A percentile compares a stretch with the other conserved stretches of the same genome.
phyloP scores from a whole-genome alignment of 2,329 filamentous ascomycete genomes.

The Coleophoma crateriformis region DNA sequence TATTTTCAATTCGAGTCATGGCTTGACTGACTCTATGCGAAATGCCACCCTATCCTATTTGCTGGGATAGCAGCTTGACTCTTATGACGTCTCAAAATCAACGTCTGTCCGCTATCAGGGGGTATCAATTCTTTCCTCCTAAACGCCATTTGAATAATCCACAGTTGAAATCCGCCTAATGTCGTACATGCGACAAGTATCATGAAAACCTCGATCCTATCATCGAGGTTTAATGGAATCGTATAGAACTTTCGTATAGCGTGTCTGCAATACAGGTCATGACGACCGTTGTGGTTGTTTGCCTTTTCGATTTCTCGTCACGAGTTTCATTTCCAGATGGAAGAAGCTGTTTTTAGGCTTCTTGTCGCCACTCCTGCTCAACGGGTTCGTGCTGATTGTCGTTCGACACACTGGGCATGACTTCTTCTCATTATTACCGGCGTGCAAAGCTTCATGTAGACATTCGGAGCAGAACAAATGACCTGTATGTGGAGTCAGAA shows the following conservation, averaged over 20 bases:
- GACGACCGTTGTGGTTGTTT: constrained; percentile 31
- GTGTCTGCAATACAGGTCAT: no score
- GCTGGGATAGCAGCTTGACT: no score
- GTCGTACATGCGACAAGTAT: no score
- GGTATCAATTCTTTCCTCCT: not conserved
- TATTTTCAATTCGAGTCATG: no score
- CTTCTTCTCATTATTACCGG: constrained; percentile 44
- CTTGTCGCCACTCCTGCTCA: constrained; percentile 34
- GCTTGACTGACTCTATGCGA: no score
- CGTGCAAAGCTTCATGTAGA: constrained; percentile 53
- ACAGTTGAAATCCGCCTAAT: not conserved
- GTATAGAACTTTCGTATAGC: no score
- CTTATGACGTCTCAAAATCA: no score
- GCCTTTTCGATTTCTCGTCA: constrained; percentile 49
- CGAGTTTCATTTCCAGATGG: constrained; percentile 56
- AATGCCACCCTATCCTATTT: not conserved
- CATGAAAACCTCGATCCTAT: no score
- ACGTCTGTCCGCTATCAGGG: no score
- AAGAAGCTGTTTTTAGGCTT: constrained; percentile 42
- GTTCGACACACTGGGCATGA: constrained; percentile 61
- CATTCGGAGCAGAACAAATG: constrained; percentile 61
- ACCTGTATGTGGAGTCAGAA: constrained; percentile 33
- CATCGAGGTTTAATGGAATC: no score
- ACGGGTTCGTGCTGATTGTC: constrained; percentile 45
- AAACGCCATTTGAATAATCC: not conserved